Evolutionary conservation across 768 basidiomycete genomes (phyloP), one percentile per base, ranked within the genome.

Genomic region (Xerocomus brunneocitrinus): DNA sequence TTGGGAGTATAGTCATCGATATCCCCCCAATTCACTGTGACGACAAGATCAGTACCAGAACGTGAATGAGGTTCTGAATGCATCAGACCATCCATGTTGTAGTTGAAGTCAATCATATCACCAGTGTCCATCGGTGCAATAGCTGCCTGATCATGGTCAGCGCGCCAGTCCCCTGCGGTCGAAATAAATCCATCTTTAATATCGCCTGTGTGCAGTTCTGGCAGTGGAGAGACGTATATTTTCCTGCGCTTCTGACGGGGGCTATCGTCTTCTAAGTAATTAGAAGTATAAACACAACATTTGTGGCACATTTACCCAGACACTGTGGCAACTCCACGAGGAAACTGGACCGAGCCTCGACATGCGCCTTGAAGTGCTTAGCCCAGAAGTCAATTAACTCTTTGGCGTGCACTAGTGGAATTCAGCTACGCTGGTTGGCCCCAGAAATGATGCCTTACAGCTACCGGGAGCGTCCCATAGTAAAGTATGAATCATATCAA

Each of bases 361-460:
- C 78, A 60, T 87, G 86, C 1, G 84, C 73, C 60, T 79, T 86
- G 69, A 88, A 83, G 60, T 79, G 85, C 51, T 81, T 77, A 53
- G 80, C 72, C 90, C 90, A 92, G 60, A 91, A 89, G 52, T 85
- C 79, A 0, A 81, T 74, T 40, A 92, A 67, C n/a, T 76, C 76
- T 46, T 79, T 79, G 1, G 85, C 85, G 56, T 80, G 74, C 49
- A 91, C 90, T 90, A 53, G 36, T 32, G 36, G 35, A 32, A 7
- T 19, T 60, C 38, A 53, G 52, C 19, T 42, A 31, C 45, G 56
- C 30, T 52, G 31, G 41, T 41, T 16, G 36, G n/a, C 19, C 47
- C 8, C 16, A 13, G 25, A 35, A n/a, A 25, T 25, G 41, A 36
- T 50, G 19, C 60, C 83, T 68, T 65, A 91, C 90, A 76, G 54